Conservation (phyloP, 495 filamentous ascomycete genomes). For the Penicillium canariense region DNA sequence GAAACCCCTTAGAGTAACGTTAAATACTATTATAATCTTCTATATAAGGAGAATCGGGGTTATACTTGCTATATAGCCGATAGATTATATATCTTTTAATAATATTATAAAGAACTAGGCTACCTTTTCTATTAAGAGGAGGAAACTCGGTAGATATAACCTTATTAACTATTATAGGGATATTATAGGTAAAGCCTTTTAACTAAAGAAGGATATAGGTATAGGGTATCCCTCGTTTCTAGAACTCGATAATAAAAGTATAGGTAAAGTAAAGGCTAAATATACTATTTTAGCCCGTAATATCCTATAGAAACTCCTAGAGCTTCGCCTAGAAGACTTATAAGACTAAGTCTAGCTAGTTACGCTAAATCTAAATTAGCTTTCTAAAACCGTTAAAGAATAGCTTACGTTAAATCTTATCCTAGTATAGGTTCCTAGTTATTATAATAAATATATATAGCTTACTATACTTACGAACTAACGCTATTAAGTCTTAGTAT, state of each 20-base stretch:
- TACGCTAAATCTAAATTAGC: background rate
- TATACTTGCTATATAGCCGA: background rate
- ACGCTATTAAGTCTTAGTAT: background rate
- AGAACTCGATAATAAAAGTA: background rate
- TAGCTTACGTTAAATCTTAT: background rate
- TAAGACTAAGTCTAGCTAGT: background rate
- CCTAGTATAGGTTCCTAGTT: background rate
- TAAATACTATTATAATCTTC: background rate
- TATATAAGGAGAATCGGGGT: background rate
- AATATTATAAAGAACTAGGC: background rate
- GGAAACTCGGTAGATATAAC: background rate
- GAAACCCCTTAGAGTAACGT: background rate
- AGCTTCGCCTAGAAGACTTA: background rate
- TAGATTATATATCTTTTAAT: too few relatives aligned
- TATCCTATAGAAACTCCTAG: background rate
- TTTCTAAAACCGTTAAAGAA: background rate
- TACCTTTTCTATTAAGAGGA: background rate
- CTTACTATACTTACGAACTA: background rate
- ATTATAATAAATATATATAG: background rate
- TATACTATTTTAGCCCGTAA: background rate
- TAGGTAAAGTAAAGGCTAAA: background rate
- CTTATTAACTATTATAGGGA: background rate
- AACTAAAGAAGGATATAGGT: slow-evolving; percentile 1
- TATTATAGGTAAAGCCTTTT: background rate
- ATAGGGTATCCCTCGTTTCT: background rate